Evolutionary conservation across 345 rosid genomes (phyloP), one percentile per base, ranked within the genome.

Genomic region (Eutrema yunnanense): DNA sequence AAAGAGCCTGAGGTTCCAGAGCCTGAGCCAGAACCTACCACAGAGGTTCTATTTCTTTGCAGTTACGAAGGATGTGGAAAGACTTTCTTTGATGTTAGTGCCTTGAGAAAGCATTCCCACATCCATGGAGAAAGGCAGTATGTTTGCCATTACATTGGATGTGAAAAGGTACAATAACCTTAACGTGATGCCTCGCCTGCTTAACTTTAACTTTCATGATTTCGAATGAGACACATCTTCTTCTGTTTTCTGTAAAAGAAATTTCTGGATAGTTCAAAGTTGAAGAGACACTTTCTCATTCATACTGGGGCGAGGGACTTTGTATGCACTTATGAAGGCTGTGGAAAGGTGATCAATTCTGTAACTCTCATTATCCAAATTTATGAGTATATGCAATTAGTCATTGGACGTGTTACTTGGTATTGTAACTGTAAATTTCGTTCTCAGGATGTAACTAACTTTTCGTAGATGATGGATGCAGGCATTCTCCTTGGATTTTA

Each of bases 401-500:
- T 9, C 14, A 4, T 42, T 42, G 6, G 5, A 53, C 38, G 37
- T 30, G 9, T 54, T 54, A 32, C 40, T 10, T 32, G 14, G 5
- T 32, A 14, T 54, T 30, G 12, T 5, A n/a, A 10, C 44, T 50
- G 38, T 19, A 4, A 6, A 32, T 3, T 44, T 57, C 42, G 7
- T 43, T 56, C 52, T 56, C 10, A 42, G 36, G 41, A 44, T 10
- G 41, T 44, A 33, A 30, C 65, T 69, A 37, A 62, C 49, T 52
- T 52, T 33, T 8, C 43, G 5, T 47, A 38, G 44, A 43, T 75
- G 78, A 47, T 63, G 67, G 62, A 48, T 80, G 77, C 88, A 94
- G 99, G 99, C 99, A 6, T 95, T 95, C 82, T 95, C 99, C 26
- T 82, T 95, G 78, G 99, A 95, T 80, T 95, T 95, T 83, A 95